phyloP scores from a whole-genome alignment of 2,329 filamentous ascomycete species.

The Sporothrix pseudoabietina region DNA sequence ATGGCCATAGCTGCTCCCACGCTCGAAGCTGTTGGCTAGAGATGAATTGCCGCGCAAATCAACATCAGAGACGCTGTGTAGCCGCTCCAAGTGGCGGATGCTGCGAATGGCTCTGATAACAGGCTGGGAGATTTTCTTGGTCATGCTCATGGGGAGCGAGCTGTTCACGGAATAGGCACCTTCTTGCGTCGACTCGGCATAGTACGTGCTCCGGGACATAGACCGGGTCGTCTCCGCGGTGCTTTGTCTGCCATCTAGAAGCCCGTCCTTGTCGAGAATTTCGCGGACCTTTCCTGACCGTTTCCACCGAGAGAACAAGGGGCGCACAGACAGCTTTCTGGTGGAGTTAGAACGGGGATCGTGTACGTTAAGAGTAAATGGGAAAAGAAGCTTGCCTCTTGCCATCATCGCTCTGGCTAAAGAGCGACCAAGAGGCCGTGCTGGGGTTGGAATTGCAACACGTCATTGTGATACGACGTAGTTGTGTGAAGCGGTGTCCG shows the following conservation, averaged over 20 bases:
- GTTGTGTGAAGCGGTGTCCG: not conserved
- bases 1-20: not conserved
- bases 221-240: not conserved
- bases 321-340: conserved; percentile 23
- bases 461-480: conserved; percentile 9
- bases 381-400: conserved; percentile 12
- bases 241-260: not conserved
- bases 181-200: not conserved
- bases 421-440: conserved; percentile 16
- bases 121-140: conserved; percentile 27
- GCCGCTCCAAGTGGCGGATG: conserved; percentile 18
- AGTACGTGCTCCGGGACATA: not conserved
- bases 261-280: not conserved
- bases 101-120: conserved; percentile 28
- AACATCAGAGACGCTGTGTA: conserved; percentile 14
- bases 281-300: conserved; percentile 15
- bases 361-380: not conserved
- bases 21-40: not conserved
- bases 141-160: not conserved
- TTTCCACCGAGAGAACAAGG: conserved; percentile 28
- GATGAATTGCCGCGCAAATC: not conserved
- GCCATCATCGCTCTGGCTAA: conserved; percentile 1
- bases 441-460: not conserved
- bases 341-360: not conserved
- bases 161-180: not conserved